Base-by-base conservation (phyloP, 1,284 basidiomycete genomes). In the Ceratobasidium sp. region DNA sequence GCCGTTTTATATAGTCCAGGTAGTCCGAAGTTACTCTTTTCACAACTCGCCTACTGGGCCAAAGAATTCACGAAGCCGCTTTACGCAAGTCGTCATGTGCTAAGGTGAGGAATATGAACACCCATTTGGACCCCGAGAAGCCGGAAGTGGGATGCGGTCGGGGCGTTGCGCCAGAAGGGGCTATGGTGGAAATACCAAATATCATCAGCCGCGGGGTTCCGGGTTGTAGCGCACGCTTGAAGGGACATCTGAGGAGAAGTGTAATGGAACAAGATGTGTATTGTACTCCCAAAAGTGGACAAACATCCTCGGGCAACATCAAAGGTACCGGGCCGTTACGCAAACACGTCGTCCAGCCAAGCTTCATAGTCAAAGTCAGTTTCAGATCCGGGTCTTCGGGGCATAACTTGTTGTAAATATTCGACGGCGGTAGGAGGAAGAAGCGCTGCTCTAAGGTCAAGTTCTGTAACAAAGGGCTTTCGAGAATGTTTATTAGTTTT, bases 401-500 rank as follows among this genome's bases (percentile, higher is more conserved):
- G 93, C 86, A 94, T 89, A 43, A 86, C 90, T 79, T 91, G 88
- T 41, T 88, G 87, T 76, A 99, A 84, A 81, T 96, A 98, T 50
- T 93, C 90, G 72, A 97, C 90, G 0, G 93, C 89, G 73, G 87
- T 85, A 18, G 86, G 84, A 0, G 96, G 92, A 11, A 99, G 84
- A 73, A 92, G 87, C n/a, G 96, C 95, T 73, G 96, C 84, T 72
- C 91, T 88, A 79, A 99, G 86, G 80, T 99, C 97, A 46, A 98
- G 84, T 81, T 98, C 96, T 1, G 96, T 98, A 18, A 98, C 91
- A 77, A 92, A 96, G 5, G 93, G 91, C 95, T 96, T 73, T 32
- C 44, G 49, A 49, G 73, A 67, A 70, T n/a, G 38, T 64, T n/a
- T 49, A 69, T 28, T 16, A 47, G 21, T 52, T 21, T 38, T 41